phyloP scores from a whole-genome alignment of 1,139 yeast genomes.

The Scheffersomyces cryptocercus region DNA sequence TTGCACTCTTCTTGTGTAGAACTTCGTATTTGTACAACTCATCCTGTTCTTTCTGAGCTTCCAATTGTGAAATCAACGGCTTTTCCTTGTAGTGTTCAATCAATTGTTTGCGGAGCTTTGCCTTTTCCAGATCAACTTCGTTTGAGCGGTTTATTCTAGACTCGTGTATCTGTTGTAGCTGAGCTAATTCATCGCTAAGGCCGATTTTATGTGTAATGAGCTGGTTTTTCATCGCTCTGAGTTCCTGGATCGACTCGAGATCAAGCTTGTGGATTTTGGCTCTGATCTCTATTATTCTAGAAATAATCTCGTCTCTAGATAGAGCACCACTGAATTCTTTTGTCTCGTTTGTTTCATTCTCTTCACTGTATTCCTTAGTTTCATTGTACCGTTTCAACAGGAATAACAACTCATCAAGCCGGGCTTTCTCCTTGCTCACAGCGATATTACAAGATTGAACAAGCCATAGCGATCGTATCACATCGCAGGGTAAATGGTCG shows the following conservation, averaged over 20 bases:
- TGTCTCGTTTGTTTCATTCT: slow-evolving; percentile 4
- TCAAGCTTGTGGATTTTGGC: slow-evolving; percentile 14
- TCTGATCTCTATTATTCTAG: slow-evolving; percentile 13
- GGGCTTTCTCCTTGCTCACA: slow-evolving; percentile 19
- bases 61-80: slow-evolving; percentile 42
- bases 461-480: slow-evolving; percentile 48
- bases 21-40: slow-evolving; percentile 12
- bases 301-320: slow-evolving; percentile 7
- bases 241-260: slow-evolving; percentile 36
- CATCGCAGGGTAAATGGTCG: slow-evolving; percentile 50
- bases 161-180: slow-evolving; percentile 22
- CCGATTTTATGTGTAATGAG: slow-evolving; percentile 32
- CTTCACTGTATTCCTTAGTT: background rate
- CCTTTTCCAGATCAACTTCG: slow-evolving; percentile 14
- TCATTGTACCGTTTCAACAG: background rate
- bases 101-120: slow-evolving; percentile 32
- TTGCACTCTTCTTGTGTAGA: slow-evolving; percentile 5
- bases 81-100: slow-evolving; percentile 34
- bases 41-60: slow-evolving; percentile 39
- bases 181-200: slow-evolving; percentile 32
- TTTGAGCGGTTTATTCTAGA: slow-evolving; percentile 10
- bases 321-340: background rate
- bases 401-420: slow-evolving; percentile 8
- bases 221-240: slow-evolving; percentile 36
- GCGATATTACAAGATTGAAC: slow-evolving; percentile 40